phyloP scores from a whole-genome alignment of 192 early-diverging fungal species.

The Backusella tarrabulga region DNA sequence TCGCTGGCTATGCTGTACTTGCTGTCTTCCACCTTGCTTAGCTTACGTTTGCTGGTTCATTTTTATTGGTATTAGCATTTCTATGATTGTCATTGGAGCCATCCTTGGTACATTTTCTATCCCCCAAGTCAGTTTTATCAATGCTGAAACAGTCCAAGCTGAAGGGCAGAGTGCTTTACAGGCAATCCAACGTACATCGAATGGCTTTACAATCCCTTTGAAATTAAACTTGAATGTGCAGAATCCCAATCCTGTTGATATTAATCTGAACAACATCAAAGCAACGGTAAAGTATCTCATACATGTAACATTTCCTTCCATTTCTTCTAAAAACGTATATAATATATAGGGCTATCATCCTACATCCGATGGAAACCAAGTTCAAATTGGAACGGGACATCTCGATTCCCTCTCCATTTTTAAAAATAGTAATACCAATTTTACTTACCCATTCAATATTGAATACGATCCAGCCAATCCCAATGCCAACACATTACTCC shows the following conservation, averaged over 20 bases:
- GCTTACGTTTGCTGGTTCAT: conserved; percentile 24
- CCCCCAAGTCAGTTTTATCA: conserved; percentile 37
- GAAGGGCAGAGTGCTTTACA: not conserved
- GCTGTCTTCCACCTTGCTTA: conserved; percentile 31
- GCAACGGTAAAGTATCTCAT: conserved; percentile 40
- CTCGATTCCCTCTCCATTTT: conserved; percentile 35
- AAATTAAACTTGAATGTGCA: conserved; percentile 32
- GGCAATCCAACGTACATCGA: conserved; percentile 23
- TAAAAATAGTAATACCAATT: conserved; percentile 25
- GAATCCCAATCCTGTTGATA: conserved; percentile 43
- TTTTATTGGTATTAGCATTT: conserved; percentile 38
- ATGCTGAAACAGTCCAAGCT: not conserved
- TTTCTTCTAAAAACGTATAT: not conserved
- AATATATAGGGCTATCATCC: conserved; percentile 49
- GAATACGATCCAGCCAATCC: conserved; percentile 38
- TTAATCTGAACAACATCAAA: conserved; percentile 37
- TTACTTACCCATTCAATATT: conserved; percentile 48
- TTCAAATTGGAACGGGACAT: conserved; percentile 45
- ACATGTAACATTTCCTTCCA: not conserved
- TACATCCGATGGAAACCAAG: conserved; percentile 2
- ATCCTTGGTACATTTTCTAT: conserved; percentile 38
- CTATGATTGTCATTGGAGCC: conserved; percentile 33
- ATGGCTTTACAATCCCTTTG: conserved; percentile 33
- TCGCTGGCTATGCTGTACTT: conserved; percentile 32
- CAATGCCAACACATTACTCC: conserved; percentile 32